Base-by-base conservation (phyloP, 148 eudicot genomes). In the Silene uniflora region DNA sequence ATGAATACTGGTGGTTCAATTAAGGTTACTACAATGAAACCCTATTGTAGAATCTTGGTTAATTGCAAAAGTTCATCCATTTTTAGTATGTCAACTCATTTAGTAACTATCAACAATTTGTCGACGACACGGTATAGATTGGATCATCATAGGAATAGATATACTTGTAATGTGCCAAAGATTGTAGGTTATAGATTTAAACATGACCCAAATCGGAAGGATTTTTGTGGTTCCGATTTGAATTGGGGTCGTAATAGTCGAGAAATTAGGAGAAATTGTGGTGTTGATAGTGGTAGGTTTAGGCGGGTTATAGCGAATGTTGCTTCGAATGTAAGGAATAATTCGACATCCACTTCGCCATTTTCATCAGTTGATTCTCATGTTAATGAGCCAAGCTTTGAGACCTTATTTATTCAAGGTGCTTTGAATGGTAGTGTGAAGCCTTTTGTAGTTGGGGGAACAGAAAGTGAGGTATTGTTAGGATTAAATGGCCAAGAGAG, bases 1-100 rank as follows among this genome's bases (percentile, higher is more conserved):
- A 92, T 92, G 95, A 85, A 18, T 79, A 77, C 87, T 81, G 71
- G 90, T 69, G 80, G 79, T 24, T 90, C 87, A 74, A 78, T 92
- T 75, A 90, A 84, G 49, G 63, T 88, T 63, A 81, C 89, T 12
- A 70, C 85, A 18, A 78, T 88, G 80, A 90, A 85, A 73, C 91
- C 93, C 56, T 86, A 84, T 72, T 76, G 85, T 81, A 91, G 87
- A 83, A 76, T 84, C 62, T 62, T 89, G 72, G 75, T 80, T 60
- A 76, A 82, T 25, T 79, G 84, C 71, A 87, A 84, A 69, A 83
- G 67, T 74, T 85, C 91, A 14, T 81, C 87, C 0, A 62, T 81
- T 75, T 86, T 82, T 12, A 84, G 91, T 44, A 52, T 74, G 29
- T 82, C 87, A 18, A 61, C 68, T 47, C 22, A 83, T 78, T 81